Percentiles rank a stretch among this genome's conserved stretches.
Conservation (phyloP, 306 rosid species). For the Cajanus cajan region DNA sequence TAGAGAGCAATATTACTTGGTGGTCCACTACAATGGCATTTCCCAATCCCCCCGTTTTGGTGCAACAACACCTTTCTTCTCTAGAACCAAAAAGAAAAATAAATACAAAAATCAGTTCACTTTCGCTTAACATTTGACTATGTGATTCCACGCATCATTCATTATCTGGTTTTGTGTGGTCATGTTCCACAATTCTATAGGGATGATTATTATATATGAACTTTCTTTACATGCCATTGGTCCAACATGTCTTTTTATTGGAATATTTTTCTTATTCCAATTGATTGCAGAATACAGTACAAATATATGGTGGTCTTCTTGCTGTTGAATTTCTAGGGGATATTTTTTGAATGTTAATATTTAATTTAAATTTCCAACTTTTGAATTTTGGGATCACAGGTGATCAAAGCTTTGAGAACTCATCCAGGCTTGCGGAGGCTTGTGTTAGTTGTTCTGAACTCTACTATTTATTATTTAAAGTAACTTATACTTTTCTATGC, state of each 20-base stretch:
- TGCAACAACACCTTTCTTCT: background rate
- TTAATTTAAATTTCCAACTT: slow-evolving; percentile 11
- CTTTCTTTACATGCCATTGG: background rate
- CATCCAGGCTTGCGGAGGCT: slow-evolving; percentile 70
- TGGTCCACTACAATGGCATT: background rate
- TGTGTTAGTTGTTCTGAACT: slow-evolving; percentile 66
- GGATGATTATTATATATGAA: background rate
- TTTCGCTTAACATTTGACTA: background rate
- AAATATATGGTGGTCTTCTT: background rate
- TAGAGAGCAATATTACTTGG: background rate
- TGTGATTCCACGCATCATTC: background rate
- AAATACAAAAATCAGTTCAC: background rate
- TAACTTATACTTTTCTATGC: background rate
- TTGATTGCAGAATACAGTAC: slow-evolving; percentile 5
- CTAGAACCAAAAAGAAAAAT: background rate
- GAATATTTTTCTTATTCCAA: background rate
- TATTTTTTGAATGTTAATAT: background rate
- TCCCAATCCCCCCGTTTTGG: background rate
- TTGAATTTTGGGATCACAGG: slow-evolving; percentile 53
- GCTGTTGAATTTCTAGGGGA: background rate
- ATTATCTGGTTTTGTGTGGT: background rate
- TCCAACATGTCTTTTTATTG: background rate
- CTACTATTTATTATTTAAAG: slow-evolving; percentile 10
- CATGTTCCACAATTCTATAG: background rate
- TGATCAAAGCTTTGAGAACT: slow-evolving; percentile 85